Conservation (phyloP, 495 filamentous ascomycete species). For the Aspergillus mulundensis region DNA sequence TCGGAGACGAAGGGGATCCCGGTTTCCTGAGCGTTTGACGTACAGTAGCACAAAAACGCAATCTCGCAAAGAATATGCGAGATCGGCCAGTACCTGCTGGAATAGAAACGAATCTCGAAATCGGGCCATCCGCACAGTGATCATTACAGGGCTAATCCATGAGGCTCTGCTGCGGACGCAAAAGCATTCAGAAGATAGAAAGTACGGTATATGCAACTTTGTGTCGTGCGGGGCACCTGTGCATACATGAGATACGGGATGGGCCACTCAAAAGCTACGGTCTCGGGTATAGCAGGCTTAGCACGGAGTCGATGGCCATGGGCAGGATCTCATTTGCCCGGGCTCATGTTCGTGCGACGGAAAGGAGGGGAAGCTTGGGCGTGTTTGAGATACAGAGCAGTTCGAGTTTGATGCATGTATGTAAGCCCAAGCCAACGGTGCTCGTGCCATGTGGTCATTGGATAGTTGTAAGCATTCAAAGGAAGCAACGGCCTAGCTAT, state of each 20-base stretch:
- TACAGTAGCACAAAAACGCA: not conserved
- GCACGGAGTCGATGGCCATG: not conserved
- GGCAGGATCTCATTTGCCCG: not conserved
- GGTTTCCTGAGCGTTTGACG: not conserved
- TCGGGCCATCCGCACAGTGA: not conserved
- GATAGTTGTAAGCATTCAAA: not conserved
- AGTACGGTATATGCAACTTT: not conserved
- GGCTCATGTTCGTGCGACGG: not conserved
- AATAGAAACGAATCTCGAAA: not conserved
- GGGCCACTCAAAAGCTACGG: not conserved
- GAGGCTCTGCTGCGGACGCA: constrained; percentile 4
- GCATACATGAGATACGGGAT: not conserved
- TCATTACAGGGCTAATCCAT: not conserved
- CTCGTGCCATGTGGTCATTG: not conserved
- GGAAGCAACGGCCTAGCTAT: not conserved
- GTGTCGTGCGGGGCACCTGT: not conserved
- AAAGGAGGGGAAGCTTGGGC: not conserved
- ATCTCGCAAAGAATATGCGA: not conserved
- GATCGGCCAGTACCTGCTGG: not conserved
- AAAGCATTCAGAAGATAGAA: not conserved
- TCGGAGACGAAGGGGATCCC: not conserved
- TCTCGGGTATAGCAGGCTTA: not conserved
- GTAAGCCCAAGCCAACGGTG: not conserved
- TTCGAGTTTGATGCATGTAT: not conserved
- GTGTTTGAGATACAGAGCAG: not conserved